These are phyloP conservation scores for Apiospora arundinis DNA, from an alignment of 2,329 filamentous ascomycete species.

Conservation along the genomic window DNA sequence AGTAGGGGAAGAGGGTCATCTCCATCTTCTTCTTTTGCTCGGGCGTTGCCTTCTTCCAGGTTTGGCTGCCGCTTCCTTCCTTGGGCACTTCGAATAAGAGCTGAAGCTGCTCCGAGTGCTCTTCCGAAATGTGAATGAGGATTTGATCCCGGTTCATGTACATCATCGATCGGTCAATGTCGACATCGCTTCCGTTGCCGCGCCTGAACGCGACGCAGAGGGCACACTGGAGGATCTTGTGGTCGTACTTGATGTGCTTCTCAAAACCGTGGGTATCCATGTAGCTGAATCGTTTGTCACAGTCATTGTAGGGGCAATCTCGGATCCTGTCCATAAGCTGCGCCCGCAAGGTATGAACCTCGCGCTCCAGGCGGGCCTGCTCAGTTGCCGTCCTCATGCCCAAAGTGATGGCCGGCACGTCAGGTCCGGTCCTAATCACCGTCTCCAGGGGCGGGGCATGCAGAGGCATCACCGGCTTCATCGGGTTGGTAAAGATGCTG, in stretches of 20 bases:
- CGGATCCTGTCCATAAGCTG: conserved; percentile 42
- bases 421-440: conserved; percentile 42
- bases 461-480: conserved; percentile 43
- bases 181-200: not conserved
- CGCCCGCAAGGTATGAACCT: conserved; percentile 43
- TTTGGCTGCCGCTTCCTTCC: not conserved
- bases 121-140: not conserved
- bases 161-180: conserved; percentile 1
- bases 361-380: conserved; percentile 43
- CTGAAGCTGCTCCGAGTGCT: not conserved
- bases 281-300: conserved; percentile 42
- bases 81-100: not conserved
- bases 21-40: not conserved
- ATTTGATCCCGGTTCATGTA: conserved; percentile 23
- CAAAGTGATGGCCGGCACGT: conserved; percentile 45
- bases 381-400: conserved; percentile 50
- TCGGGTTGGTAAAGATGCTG: conserved; percentile 39
- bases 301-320: conserved; percentile 48
- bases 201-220: conserved; percentile 28
- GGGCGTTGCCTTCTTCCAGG: not conserved
- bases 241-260: conserved; percentile 44
- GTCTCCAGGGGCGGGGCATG: conserved; percentile 44
- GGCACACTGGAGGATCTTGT: conserved; percentile 38
- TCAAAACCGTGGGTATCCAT: conserved; percentile 40
- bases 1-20: conserved; percentile 3